A percentile compares a stretch with the other conserved stretches of the same genome.
phyloP scores from a whole-genome alignment of 2,329 filamentous ascomycete species.

The Cercospora citrullina region DNA sequence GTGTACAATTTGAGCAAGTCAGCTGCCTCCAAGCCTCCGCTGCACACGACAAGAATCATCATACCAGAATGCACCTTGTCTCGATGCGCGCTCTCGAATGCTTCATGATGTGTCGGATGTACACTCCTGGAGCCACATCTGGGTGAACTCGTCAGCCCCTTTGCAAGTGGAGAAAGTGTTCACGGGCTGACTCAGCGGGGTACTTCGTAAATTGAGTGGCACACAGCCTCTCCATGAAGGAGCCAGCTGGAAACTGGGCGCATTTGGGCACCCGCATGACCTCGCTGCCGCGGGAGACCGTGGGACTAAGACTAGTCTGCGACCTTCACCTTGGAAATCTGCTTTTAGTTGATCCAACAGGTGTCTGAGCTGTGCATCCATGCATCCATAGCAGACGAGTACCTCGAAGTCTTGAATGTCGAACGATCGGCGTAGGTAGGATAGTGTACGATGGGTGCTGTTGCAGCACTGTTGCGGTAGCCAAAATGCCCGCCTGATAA shows the following conservation, averaged over 20 bases:
- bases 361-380: background rate
- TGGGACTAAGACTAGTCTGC: background rate
- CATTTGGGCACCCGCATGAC: background rate
- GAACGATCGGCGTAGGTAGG: background rate
- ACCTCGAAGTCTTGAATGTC: background rate
- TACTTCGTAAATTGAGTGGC: background rate
- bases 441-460: background rate
- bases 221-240: background rate
- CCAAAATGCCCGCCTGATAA: background rate
- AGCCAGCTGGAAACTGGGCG: background rate
- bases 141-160: background rate
- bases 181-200: background rate
- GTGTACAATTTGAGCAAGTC: background rate
- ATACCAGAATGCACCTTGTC: background rate
- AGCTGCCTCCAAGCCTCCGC: background rate
- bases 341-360: background rate
- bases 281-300: background rate
- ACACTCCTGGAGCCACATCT: background rate
- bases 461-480: background rate
- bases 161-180: background rate
- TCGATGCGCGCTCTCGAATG: background rate
- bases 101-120: background rate
- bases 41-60: background rate
- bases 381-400: background rate
- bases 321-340: background rate